Percentiles rank a stretch among this genome's conserved stretches.
Conservation (phyloP, 2,329 filamentous ascomycete genomes). For the Sarocladium brachiariae region DNA sequence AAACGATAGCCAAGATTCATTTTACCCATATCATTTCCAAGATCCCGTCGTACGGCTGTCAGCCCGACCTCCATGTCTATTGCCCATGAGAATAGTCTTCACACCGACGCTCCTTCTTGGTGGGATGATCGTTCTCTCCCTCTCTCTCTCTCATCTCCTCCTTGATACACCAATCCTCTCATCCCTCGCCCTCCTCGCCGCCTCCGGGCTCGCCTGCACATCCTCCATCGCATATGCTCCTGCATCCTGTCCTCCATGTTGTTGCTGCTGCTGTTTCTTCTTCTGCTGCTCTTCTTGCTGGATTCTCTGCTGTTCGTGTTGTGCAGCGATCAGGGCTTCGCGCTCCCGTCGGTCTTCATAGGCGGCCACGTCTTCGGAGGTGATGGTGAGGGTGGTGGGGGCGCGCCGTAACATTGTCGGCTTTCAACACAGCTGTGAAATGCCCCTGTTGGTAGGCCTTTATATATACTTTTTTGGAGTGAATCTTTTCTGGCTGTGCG, state of each 20-base stretch:
- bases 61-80: too few relatives aligned
- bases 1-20: too few relatives aligned
- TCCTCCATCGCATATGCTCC: conserved; percentile 21
- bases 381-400: conserved; percentile 61
- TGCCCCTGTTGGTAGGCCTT: too few relatives aligned
- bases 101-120: too few relatives aligned
- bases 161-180: conserved; percentile 31
- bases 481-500: too few relatives aligned
- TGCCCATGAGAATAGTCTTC: too few relatives aligned
- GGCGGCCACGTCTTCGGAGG: conserved; percentile 60
- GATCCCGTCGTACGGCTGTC: too few relatives aligned
- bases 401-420: conserved; percentile 56
- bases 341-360: conserved; percentile 58
- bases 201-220: conserved; percentile 21
- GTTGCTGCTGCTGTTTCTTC: conserved; percentile 18
- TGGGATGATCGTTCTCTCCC: too few relatives aligned
- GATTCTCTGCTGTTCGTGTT: conserved; percentile 15
- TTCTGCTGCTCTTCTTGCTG: conserved; percentile 16
- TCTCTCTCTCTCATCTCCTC: conserved; percentile 14
- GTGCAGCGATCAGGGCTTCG: conserved; percentile 29
- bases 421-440: too few relatives aligned
- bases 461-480: too few relatives aligned
- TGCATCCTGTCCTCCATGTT: conserved; percentile 13
- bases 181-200: conserved; percentile 25
- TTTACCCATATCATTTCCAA: too few relatives aligned